These are phyloP conservation scores for Candolleomyces eurysporus DNA, from an alignment of 768 basidiomycete species.

Conservation along the genomic window DNA sequence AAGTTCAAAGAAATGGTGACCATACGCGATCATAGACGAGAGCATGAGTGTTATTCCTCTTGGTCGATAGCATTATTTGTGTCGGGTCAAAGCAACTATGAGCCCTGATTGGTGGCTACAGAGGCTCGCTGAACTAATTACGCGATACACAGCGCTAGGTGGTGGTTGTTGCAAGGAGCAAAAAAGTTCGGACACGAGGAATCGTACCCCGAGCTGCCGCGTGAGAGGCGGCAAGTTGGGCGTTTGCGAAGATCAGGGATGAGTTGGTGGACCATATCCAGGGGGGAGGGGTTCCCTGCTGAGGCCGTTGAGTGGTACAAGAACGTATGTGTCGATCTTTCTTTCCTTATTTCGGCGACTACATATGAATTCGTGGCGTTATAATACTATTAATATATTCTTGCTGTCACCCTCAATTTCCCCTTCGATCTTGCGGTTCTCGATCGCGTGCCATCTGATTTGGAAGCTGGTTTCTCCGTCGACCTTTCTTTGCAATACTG, in stretches of 20 bases:
- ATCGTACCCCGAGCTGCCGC: slow-evolving; percentile 17
- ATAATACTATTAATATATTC: too few species aligned
- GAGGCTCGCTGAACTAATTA: too few species aligned
- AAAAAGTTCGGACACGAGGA: slow-evolving; percentile 15
- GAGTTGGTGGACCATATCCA: slow-evolving; percentile 74
- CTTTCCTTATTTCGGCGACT: not conserved
- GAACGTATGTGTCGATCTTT: slow-evolving; percentile 63
- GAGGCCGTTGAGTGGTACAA: slow-evolving; percentile 87
- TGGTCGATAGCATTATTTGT: too few species aligned
- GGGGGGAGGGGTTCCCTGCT: slow-evolving; percentile 71
- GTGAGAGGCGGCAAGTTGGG: slow-evolving; percentile 29
- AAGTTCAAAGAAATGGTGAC: too few species aligned
- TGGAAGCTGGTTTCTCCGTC: not conserved
- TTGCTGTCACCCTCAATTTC: not conserved
- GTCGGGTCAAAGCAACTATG: too few species aligned
- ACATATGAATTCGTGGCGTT: not conserved
- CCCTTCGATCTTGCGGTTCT: not conserved
- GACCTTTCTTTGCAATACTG: not conserved
- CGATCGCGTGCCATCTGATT: too few species aligned
- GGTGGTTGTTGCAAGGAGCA: too few species aligned
- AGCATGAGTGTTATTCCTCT: too few species aligned
- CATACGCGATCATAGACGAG: too few species aligned
- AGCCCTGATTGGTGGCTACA: too few species aligned
- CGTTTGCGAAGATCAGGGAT: slow-evolving; percentile 69
- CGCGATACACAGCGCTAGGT: too few species aligned